Evolutionary conservation across 805 yeast genomes (phyloP).

Genomic region (Vanderwaltozyma polyspora): DNA sequence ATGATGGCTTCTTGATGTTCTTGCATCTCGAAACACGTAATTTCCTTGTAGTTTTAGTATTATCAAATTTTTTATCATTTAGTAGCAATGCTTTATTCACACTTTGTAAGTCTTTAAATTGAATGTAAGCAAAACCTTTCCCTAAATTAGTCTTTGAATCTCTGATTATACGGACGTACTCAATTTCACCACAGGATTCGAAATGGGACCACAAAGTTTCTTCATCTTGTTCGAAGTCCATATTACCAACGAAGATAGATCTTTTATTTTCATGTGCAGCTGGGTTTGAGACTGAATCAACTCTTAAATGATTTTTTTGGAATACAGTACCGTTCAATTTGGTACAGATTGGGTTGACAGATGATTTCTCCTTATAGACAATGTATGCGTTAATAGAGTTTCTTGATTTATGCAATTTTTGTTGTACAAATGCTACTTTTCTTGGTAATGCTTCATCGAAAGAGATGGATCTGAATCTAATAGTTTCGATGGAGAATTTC

Average conservation of each 20-base stretch:
- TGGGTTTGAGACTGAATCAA: conserved; percentile 91
- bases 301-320: conserved; percentile 67
- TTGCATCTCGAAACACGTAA: conserved; percentile 71
- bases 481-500: conserved; percentile 43
- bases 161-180: conserved; percentile 80
- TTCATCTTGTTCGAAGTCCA: conserved; percentile 87
- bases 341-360: conserved; percentile 27
- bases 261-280: conserved; percentile 72
- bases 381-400: conserved; percentile 82
- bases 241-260: conserved; percentile 83
- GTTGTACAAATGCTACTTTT: conserved; percentile 79
- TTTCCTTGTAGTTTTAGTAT: conserved; percentile 36
- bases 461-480: conserved; percentile 87
- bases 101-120: conserved; percentile 60
- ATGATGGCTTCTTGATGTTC: conserved; percentile 23
- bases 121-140: conserved; percentile 94
- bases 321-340: conserved; percentile 58
- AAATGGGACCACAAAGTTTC: conserved; percentile 83
- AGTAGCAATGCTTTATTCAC: conserved; percentile 75
- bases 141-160: conserved; percentile 92
- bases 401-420: conserved; percentile 62
- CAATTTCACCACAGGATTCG: conserved; percentile 55
- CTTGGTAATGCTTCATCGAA: conserved; percentile 82
- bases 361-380: conserved; percentile 52
- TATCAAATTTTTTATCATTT: conserved; percentile 49